Percentiles rank a stretch among this genome's conserved stretches.
Conservation (phyloP, 345 rosid genomes). For the Barbarea vulgaris region DNA sequence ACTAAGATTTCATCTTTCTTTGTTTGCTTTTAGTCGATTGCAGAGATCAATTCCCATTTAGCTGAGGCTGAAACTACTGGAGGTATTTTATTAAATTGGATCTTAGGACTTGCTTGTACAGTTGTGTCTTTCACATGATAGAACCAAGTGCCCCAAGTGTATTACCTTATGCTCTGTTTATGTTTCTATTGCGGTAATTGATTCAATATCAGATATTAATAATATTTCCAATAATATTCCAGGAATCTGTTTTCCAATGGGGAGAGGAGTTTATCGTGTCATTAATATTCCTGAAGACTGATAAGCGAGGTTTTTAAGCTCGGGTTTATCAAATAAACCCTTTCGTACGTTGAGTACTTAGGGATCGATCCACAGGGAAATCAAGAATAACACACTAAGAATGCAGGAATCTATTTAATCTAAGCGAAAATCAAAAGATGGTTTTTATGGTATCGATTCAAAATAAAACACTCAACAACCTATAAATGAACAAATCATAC, state of each 20-base stretch:
- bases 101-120: constrained; percentile 4
- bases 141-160: constrained; percentile 5
- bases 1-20: constrained; percentile 37
- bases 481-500: too few relatives aligned
- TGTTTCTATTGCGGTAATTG: constrained; percentile 14
- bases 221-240: constrained; percentile 32
- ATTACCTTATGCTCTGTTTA: not conserved
- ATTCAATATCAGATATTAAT: constrained; percentile 4
- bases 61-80: constrained; percentile 78
- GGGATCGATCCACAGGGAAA: too few relatives aligned
- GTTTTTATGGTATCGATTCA: too few relatives aligned
- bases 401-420: too few relatives aligned
- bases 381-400: too few relatives aligned
- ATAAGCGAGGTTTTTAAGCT: too few relatives aligned
- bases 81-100: constrained; percentile 52
- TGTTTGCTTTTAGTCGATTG: constrained; percentile 72
- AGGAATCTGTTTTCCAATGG: constrained; percentile 99
- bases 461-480: too few relatives aligned
- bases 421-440: too few relatives aligned
- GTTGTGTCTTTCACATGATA: not conserved
- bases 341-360: too few relatives aligned
- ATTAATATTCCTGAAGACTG: constrained; percentile 94
- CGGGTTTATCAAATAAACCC: too few relatives aligned
- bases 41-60: constrained; percentile 75
- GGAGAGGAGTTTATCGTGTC: constrained; percentile 90